These are phyloP conservation scores for Phytophthora parvispora DNA, from an alignment of 352 stramenopile species.

Conservation along the genomic window DNA sequence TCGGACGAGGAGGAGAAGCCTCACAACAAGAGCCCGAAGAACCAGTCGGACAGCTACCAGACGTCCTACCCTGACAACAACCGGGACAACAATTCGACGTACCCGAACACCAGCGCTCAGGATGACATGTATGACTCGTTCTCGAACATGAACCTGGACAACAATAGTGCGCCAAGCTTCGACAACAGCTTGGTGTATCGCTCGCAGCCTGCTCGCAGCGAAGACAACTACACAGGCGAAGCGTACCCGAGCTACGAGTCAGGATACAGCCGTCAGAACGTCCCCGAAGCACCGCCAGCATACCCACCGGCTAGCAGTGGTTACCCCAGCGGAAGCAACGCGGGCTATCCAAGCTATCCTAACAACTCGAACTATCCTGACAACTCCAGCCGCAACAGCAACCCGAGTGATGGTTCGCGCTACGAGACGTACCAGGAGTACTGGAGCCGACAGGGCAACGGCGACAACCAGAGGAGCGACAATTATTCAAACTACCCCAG, in stretches of 20 bases:
- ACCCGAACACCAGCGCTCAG: neutral
- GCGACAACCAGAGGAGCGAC: neutral
- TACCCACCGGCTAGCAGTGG: neutral
- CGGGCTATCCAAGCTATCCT: neutral
- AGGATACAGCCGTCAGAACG: neutral
- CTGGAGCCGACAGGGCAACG: conserved; percentile 14
- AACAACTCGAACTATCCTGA: neutral
- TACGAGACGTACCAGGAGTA: conserved; percentile 38
- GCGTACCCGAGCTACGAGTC: neutral
- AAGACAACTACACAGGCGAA: neutral
- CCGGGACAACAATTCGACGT: neutral
- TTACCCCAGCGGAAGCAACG: neutral
- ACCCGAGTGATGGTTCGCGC: neutral
- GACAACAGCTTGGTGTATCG: neutral
- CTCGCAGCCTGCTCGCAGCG: neutral
- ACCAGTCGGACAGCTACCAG: neutral
- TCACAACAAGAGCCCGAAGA: neutral
- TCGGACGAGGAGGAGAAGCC: conserved; percentile 1
- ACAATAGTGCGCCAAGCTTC: neutral
- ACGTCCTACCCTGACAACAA: neutral
- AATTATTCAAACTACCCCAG: conserved; percentile 9
- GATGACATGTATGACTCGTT: conserved; percentile 8
- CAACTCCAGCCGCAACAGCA: neutral
- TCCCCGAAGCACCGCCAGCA: neutral
- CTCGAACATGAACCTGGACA: conserved; percentile 15